A percentile compares a stretch with the other conserved stretches of the same genome.
Evolutionary conservation across 805 yeast species (phyloP).

Genomic region (Nakazawaea wickerhamii): DNA sequence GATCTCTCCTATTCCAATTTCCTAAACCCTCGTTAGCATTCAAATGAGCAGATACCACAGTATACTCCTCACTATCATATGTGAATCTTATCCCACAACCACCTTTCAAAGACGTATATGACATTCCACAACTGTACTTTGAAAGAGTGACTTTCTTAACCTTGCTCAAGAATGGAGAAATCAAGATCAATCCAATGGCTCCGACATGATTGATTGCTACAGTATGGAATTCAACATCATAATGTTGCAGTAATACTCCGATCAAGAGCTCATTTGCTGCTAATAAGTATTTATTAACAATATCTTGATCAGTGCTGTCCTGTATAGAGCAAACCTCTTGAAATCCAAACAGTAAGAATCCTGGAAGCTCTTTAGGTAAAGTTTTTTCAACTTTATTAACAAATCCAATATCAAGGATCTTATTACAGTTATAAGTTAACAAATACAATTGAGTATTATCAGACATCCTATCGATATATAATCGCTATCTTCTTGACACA

Average conservation of each 20-base stretch:
- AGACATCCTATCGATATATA: neutral
- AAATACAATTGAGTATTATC: constrained; percentile 5
- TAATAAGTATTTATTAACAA: constrained; percentile 33
- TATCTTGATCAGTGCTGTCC: constrained; percentile 42
- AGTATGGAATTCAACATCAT: constrained; percentile 34
- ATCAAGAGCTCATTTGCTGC: constrained; percentile 30
- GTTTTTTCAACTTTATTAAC: neutral
- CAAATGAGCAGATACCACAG: constrained; percentile 68
- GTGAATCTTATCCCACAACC: constrained; percentile 57
- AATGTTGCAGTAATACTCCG: constrained; percentile 29
- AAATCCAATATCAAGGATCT: constrained; percentile 8
- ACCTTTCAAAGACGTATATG: constrained; percentile 67
- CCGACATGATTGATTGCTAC: constrained; percentile 46
- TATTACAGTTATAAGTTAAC: constrained; percentile 11
- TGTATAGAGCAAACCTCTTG: constrained; percentile 57
- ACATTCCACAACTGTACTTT: constrained; percentile 48
- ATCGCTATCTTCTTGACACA: neutral
- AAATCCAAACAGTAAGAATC: constrained; percentile 55
- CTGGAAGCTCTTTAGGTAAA: constrained; percentile 25
- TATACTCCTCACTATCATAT: constrained; percentile 30
- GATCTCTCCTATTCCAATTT: constrained; percentile 43
- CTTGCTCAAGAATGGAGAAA: constrained; percentile 35
- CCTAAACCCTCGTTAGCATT: constrained; percentile 70
- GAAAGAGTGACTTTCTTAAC: constrained; percentile 25
- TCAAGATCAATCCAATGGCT: constrained; percentile 48